Conservation (phyloP, 2,329 filamentous ascomycete species). For the Thelonectria blattea region DNA sequence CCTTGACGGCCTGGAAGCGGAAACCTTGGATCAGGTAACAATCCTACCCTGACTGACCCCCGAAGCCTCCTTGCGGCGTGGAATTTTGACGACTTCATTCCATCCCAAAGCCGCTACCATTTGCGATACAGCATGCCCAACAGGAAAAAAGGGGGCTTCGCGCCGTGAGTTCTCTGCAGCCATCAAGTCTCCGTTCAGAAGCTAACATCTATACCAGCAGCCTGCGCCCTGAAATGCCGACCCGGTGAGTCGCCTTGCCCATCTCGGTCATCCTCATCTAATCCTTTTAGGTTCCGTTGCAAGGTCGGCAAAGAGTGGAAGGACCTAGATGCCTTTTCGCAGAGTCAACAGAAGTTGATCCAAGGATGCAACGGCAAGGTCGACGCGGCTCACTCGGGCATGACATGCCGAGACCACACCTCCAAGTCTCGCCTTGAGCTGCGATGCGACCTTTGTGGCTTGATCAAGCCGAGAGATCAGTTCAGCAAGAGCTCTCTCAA, state of each 20-base stretch:
- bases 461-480: slow-evolving; percentile 35
- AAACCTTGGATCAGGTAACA: neutral
- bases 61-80: neutral
- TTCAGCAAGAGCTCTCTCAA: slow-evolving; percentile 42
- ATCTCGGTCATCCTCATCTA: neutral
- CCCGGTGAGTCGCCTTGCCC: slow-evolving; percentile 11
- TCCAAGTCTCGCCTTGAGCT: slow-evolving; percentile 35
- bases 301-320: slow-evolving; percentile 47
- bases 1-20: neutral
- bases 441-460: slow-evolving; percentile 41
- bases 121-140: slow-evolving; percentile 7
- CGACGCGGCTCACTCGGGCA: slow-evolving; percentile 43
- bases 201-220: slow-evolving; percentile 15
- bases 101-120: neutral
- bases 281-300: slow-evolving; percentile 42
- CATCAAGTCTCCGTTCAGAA: neutral
- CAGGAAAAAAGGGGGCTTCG: slow-evolving; percentile 16
- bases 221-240: slow-evolving; percentile 4
- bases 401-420: slow-evolving; percentile 46
- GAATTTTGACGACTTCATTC: neutral
- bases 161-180: slow-evolving; percentile 23
- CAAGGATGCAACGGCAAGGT: slow-evolving; percentile 27
- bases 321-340: slow-evolving; percentile 40
- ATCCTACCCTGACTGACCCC: neutral
- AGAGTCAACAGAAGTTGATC: slow-evolving; percentile 40